A percentile compares a stretch with the other conserved stretches of the same genome.
phyloP scores from a whole-genome alignment of 2,329 filamentous ascomycete genomes.

The Plenodomus lindquistii region DNA sequence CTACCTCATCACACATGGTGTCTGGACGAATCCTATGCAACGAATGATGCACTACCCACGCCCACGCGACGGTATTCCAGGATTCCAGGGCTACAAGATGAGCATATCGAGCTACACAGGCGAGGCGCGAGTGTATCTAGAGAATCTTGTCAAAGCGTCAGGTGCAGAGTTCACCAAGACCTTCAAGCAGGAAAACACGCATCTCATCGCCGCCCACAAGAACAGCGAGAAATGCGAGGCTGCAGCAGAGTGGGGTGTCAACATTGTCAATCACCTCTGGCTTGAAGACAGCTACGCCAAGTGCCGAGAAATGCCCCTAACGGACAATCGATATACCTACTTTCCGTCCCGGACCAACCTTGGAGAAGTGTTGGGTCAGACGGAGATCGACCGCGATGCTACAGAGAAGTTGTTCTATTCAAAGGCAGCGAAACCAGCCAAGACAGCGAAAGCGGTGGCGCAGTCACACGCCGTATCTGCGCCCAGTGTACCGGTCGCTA shows the following conservation, averaged over 20 bases:
- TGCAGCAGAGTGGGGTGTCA: constrained; percentile 87
- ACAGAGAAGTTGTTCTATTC: constrained; percentile 70
- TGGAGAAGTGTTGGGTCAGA: constrained; percentile 90
- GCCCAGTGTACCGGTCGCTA: constrained; percentile 21
- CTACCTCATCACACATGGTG: constrained; percentile 83
- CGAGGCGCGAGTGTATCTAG: constrained; percentile 88
- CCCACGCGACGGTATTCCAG: constrained; percentile 74
- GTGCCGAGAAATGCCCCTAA: constrained; percentile 74
- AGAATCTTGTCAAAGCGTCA: constrained; percentile 82
- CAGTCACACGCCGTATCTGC: constrained; percentile 21
- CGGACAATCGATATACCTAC: constrained; percentile 76
- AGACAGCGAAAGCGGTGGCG: constrained; percentile 22
- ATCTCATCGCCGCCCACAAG: constrained; percentile 88
- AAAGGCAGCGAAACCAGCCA: constrained; percentile 26
- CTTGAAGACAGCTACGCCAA: constrained; percentile 95
- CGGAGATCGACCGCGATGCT: constrained; percentile 73
- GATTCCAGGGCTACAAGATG: constrained; percentile 76
- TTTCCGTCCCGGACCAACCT: constrained; percentile 91
- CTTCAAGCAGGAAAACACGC: constrained; percentile 93
- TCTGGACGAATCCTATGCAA: constrained; percentile 83
- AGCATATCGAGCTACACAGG: constrained; percentile 96
- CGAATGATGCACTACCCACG: constrained; percentile 89
- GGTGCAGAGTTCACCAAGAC: constrained; percentile 93
- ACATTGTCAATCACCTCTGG: constrained; percentile 94
- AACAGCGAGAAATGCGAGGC: constrained; percentile 92